Percentiles rank a stretch among this genome's conserved stretches.
phyloP scores from a whole-genome alignment of 768 basidiomycete genomes.

The Peribolospora baueri region DNA sequence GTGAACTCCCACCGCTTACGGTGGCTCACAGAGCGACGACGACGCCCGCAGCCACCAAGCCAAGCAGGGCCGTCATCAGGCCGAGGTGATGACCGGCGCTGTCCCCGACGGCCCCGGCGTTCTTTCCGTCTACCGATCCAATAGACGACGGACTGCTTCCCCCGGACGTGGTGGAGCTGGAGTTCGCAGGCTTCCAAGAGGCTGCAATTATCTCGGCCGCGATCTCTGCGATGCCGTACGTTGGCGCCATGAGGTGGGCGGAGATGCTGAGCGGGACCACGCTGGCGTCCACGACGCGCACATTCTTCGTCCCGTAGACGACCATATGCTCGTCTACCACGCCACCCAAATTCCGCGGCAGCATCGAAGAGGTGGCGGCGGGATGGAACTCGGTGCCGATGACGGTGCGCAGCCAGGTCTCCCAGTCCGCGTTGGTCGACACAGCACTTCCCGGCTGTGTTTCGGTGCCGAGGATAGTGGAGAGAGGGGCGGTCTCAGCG shows the following conservation, averaged over 20 bases:
- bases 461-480: slow-evolving; percentile 17
- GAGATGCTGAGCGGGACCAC: slow-evolving; percentile 9
- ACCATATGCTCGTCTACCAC: slow-evolving; percentile 25
- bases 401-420: slow-evolving; percentile 11
- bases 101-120: neutral
- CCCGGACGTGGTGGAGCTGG: neutral
- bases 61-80: neutral
- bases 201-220: slow-evolving; percentile 23
- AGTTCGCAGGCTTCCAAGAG: slow-evolving; percentile 3
- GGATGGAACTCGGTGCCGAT: slow-evolving; percentile 22
- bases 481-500: slow-evolving; percentile 19
- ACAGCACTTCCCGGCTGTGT: slow-evolving; percentile 17
- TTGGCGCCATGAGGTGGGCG: slow-evolving; percentile 13
- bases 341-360: slow-evolving; percentile 21
- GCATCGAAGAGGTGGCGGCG: slow-evolving; percentile 26
- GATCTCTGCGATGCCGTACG: slow-evolving; percentile 30
- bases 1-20: neutral
- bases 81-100: neutral
- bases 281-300: slow-evolving; percentile 22
- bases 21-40: neutral
- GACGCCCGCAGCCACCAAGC: neutral
- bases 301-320: slow-evolving; percentile 26
- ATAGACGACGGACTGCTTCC: too few relatives aligned
- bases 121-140: too few relatives aligned
- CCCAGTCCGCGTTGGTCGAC: slow-evolving; percentile 19